Percentiles rank a stretch among this genome's conserved stretches.
phyloP scores from a whole-genome alignment of 2,329 filamentous ascomycete species.

The Uncinocarpus reesii region DNA sequence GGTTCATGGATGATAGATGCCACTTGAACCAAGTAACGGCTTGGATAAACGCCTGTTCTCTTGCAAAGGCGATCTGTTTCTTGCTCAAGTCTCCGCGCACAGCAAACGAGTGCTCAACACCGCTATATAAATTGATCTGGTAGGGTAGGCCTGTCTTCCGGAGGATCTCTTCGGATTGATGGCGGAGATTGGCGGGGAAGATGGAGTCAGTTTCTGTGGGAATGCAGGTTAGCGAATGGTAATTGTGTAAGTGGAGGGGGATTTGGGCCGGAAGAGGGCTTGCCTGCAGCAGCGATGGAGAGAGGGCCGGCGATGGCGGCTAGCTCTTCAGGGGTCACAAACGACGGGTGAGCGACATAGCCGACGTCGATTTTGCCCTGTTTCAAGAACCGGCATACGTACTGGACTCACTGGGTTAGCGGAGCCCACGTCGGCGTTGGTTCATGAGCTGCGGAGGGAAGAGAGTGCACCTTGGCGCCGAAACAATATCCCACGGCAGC shows the following conservation, averaged over 20 bases:
- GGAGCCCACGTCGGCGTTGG: too few species aligned
- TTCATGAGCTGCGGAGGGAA: neutral
- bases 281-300: slow-evolving; percentile 51
- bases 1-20: slow-evolving; percentile 12
- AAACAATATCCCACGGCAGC: slow-evolving; percentile 65
- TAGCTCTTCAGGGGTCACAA: slow-evolving; percentile 59
- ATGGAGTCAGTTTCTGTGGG: slow-evolving; percentile 46
- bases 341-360: slow-evolving; percentile 66
- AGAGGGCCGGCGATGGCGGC: slow-evolving; percentile 55
- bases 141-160: slow-evolving; percentile 47
- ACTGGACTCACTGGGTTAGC: slow-evolving; percentile 45
- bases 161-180: slow-evolving; percentile 50
- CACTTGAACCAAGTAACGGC: slow-evolving; percentile 55
- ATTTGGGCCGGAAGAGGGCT: slow-evolving; percentile 17
- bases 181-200: slow-evolving; percentile 48
- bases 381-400: slow-evolving; percentile 57
- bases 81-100: slow-evolving; percentile 53
- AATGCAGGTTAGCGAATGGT: neutral
- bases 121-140: slow-evolving; percentile 62
- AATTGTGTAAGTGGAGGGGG: neutral
- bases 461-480: slow-evolving; percentile 50
- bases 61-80: slow-evolving; percentile 51
- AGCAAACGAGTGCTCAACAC: slow-evolving; percentile 61
- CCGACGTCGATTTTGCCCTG: slow-evolving; percentile 56
- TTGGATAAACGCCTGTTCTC: slow-evolving; percentile 66